Evolutionary conservation across 2,329 filamentous ascomycete genomes (phyloP).

Genomic region (Aspergillus pseudotamarii): DNA sequence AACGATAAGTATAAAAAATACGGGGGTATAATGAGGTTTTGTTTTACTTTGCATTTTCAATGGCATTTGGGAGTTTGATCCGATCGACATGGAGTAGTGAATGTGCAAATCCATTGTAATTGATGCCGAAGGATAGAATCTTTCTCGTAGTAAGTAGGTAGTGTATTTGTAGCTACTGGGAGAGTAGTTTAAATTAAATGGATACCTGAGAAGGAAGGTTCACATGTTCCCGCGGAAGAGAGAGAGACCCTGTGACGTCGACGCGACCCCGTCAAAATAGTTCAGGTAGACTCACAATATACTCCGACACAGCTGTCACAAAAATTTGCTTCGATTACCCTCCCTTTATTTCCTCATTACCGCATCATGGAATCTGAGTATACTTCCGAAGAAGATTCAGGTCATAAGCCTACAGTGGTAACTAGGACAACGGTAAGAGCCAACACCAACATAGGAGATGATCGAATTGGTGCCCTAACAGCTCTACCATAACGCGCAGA

Average conservation of each 20-base stretch:
- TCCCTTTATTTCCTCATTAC: neutral
- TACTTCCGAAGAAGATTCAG: conserved; percentile 12
- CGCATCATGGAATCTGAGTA: conserved; percentile 21
- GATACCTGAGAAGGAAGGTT: neutral
- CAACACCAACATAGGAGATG: neutral
- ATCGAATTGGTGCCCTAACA: neutral
- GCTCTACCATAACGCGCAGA: conserved; percentile 42
- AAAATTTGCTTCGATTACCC: neutral
- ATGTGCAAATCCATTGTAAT: neutral
- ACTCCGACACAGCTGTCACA: neutral
- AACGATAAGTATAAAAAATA: conserved; percentile 44
- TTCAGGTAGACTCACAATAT: neutral
- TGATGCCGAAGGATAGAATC: neutral
- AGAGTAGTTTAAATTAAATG: no score
- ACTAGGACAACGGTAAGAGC: conserved; percentile 21
- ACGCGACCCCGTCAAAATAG: conserved; percentile 9
- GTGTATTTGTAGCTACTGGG: neutral
- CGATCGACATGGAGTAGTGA: neutral
- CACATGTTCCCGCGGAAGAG: neutral
- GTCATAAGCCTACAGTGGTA: conserved; percentile 11
- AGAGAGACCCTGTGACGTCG: conserved; percentile 20
- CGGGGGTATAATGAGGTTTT: conserved; percentile 17
- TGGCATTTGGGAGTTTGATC: conserved; percentile 10
- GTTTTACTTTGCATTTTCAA: conserved; percentile 13
- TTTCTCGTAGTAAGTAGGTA: neutral